Conservation (phyloP, 805 yeast genomes). For the Isabelozyma gotoi region DNA sequence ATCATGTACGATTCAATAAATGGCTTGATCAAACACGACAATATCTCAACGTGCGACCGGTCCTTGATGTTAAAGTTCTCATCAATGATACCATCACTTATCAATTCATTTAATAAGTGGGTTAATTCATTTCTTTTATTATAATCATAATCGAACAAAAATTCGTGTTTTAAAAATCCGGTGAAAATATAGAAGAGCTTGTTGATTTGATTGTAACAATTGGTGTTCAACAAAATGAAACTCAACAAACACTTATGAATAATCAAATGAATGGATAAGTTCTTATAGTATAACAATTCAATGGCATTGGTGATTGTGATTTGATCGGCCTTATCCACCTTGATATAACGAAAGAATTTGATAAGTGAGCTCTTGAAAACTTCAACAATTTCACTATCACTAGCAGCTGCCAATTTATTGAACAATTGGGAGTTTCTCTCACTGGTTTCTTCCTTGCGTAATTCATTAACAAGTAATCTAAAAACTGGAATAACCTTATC, state of each 20-base stretch:
- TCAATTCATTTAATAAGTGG: slow-evolving; percentile 25
- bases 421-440: slow-evolving; percentile 22
- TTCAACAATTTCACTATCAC: slow-evolving; percentile 20
- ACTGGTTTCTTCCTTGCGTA: slow-evolving; percentile 19
- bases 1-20: slow-evolving; percentile 33
- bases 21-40: slow-evolving; percentile 31
- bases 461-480: slow-evolving; percentile 19
- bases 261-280: slow-evolving; percentile 54
- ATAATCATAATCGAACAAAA: slow-evolving; percentile 41
- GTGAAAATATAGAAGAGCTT: slow-evolving; percentile 34
- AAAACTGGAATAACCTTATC: slow-evolving; percentile 28
- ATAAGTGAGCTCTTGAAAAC: slow-evolving; percentile 25
- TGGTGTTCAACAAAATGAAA: slow-evolving; percentile 19
- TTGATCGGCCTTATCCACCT: slow-evolving; percentile 17
- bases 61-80: slow-evolving; percentile 20
- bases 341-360: slow-evolving; percentile 25
- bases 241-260: slow-evolving; percentile 51
- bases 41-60: slow-evolving; percentile 17
- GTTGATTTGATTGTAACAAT: slow-evolving; percentile 13
- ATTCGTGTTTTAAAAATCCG: slow-evolving; percentile 40
- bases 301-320: slow-evolving; percentile 46
- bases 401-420: slow-evolving; percentile 11
- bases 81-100: slow-evolving; percentile 11
- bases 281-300: slow-evolving; percentile 58
- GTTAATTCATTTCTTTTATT: slow-evolving; percentile 27